phyloP scores from a whole-genome alignment of 2,329 filamentous ascomycete genomes.

The Diplocarpon mali region DNA sequence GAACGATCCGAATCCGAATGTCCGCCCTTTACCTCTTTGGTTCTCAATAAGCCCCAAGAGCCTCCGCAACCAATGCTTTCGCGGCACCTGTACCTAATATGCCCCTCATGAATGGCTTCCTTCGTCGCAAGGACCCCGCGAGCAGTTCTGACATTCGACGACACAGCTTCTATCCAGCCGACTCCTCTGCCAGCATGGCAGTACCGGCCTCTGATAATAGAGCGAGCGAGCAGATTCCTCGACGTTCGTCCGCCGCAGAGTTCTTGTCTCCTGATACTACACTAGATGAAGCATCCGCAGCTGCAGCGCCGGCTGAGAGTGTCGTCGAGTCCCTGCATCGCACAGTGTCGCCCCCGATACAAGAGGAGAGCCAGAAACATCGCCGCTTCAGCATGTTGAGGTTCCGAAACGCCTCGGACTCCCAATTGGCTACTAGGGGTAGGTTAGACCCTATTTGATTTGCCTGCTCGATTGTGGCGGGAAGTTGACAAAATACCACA shows the following conservation, averaged over 20 bases:
- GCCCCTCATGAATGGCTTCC: conserved; percentile 23
- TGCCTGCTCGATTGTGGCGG: background rate
- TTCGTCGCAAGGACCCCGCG: conserved; percentile 22
- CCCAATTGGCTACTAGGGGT: conserved; percentile 61
- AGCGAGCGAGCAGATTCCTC: conserved; percentile 27
- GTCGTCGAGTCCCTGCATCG: conserved; percentile 9
- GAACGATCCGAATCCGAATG: too few relatives aligned
- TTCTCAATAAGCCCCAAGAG: background rate
- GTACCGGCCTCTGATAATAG: conserved; percentile 18
- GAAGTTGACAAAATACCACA: conserved; percentile 10
- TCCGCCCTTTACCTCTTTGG: background rate
- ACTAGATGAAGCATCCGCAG: conserved; percentile 5
- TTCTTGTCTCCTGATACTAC: conserved; percentile 18
- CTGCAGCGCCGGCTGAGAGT: conserved; percentile 16
- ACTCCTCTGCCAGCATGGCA: conserved; percentile 14
- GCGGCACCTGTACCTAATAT: conserved; percentile 10
- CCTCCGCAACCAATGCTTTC: conserved; percentile 24
- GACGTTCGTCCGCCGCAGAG: conserved; percentile 22
- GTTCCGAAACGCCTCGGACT: conserved; percentile 87
- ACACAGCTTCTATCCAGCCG: conserved; percentile 23
- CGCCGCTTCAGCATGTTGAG: conserved; percentile 61
- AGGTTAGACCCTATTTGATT: conserved; percentile 1
- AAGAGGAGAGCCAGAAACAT: conserved; percentile 45
- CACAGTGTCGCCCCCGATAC: conserved; percentile 33
- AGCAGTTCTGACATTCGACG: conserved; percentile 25